Conservation (phyloP, 2,329 filamentous ascomycete genomes). For the Trichoderma gracile region DNA sequence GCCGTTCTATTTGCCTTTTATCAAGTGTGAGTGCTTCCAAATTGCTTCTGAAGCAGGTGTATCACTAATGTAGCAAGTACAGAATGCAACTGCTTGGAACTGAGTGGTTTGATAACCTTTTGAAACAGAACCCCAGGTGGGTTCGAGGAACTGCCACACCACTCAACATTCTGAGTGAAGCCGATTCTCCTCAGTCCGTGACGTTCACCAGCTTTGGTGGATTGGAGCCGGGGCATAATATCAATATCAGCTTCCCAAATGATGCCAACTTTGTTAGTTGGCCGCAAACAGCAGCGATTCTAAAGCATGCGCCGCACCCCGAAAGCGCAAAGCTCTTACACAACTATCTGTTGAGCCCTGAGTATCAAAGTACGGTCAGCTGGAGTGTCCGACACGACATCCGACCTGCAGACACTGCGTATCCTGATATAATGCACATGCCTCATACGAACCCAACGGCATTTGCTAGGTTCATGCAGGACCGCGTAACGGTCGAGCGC, state of each 20-base stretch:
- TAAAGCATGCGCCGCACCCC: conserved; percentile 50
- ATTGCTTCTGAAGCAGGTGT: not conserved
- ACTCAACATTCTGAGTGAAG: conserved; percentile 35
- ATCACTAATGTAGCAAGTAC: not conserved
- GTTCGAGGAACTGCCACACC: conserved; percentile 54
- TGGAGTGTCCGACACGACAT: conserved; percentile 43
- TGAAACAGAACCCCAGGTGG: conserved; percentile 53
- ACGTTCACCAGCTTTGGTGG: conserved; percentile 38
- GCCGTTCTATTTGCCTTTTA: conserved; percentile 54
- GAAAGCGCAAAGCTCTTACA: conserved; percentile 54
- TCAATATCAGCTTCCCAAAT: conserved; percentile 38
- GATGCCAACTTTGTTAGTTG: conserved; percentile 49
- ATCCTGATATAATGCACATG: conserved; percentile 33
- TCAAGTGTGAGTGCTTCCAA: conserved; percentile 44
- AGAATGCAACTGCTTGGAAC: conserved; percentile 45
- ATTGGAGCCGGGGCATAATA: conserved; percentile 26
- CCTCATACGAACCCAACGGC: conserved; percentile 40
- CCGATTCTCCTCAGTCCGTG: conserved; percentile 37
- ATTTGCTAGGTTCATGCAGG: conserved; percentile 46
- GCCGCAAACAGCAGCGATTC: conserved; percentile 51
- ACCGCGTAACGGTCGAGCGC: conserved; percentile 45
- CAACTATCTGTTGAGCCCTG: conserved; percentile 47
- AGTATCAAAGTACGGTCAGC: conserved; percentile 39
- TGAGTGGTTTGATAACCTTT: conserved; percentile 49
- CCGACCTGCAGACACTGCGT: conserved; percentile 32